Conservation (phyloP, 768 basidiomycete species). For the Hydnomerulius pinastri region DNA sequence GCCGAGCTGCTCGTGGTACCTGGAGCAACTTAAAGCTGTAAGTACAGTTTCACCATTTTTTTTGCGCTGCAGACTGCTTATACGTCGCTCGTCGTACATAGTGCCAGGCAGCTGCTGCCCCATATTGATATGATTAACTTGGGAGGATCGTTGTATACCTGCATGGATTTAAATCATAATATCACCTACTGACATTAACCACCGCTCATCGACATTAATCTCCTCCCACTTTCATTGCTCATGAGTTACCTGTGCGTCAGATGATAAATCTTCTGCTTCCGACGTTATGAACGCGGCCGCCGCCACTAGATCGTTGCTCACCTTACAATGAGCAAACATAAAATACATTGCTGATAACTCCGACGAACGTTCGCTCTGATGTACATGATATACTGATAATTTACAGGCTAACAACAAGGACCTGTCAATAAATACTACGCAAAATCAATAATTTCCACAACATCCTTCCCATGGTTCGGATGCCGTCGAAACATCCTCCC, state of each 20-base stretch:
- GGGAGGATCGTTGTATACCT: slow-evolving; percentile 3
- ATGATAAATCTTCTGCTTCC: too few relatives aligned
- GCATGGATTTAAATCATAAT: slow-evolving; percentile 6
- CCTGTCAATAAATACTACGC: not conserved
- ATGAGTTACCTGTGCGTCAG: too few relatives aligned
- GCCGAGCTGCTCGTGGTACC: slow-evolving; percentile 81
- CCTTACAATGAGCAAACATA: too few relatives aligned
- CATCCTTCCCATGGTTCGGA: not conserved
- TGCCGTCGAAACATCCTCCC: not conserved
- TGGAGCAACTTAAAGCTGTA: slow-evolving; percentile 87
- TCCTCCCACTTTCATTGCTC: too few relatives aligned
- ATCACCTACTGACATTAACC: slow-evolving; percentile 6
- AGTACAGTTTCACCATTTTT: slow-evolving; percentile 33
- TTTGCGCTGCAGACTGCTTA: slow-evolving; percentile 13
- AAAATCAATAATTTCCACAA: not conserved
- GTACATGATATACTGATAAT: too few relatives aligned
- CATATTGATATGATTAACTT: slow-evolving; percentile 39
- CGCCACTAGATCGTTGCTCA: too few relatives aligned
- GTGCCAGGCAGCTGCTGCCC: slow-evolving; percentile 78
- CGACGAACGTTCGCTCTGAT: too few relatives aligned
- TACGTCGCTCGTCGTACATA: slow-evolving; percentile 23
- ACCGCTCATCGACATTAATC: slow-evolving; percentile 5
- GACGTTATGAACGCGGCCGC: too few relatives aligned
- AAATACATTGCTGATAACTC: too few relatives aligned
- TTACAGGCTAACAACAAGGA: too few relatives aligned